phyloP scores from a whole-genome alignment of 164 flowering plant species.

The Annona cherimola region DNA sequence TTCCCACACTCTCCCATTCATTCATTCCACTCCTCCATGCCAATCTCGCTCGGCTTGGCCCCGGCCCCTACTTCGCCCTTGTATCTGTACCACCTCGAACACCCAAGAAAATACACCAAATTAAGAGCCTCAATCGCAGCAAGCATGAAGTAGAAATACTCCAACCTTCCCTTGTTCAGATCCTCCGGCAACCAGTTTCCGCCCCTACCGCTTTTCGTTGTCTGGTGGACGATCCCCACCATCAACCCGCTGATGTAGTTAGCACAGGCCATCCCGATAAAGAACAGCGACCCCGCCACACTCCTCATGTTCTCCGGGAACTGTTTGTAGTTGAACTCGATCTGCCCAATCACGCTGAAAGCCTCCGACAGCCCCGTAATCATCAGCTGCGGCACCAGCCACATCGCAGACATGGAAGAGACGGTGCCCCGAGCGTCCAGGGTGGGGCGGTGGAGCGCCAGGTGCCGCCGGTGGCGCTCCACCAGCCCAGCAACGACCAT shows the following conservation, averaged over 20 bases:
- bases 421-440: conserved; percentile 30
- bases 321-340: conserved; percentile 64
- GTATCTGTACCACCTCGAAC: conserved; percentile 42
- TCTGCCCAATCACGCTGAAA: conserved; percentile 34
- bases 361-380: conserved; percentile 52
- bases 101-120: conserved; percentile 33
- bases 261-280: conserved; percentile 32
- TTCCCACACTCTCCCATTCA: too few species aligned
- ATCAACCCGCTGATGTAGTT: conserved; percentile 45
- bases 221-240: conserved; percentile 21
- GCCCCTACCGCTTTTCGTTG: conserved; percentile 1
- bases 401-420: conserved; percentile 45
- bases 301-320: conserved; percentile 75
- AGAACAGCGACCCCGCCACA: conserved; percentile 42
- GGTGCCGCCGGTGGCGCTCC: conserved; percentile 32
- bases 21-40: background rate
- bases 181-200: conserved; percentile 49
- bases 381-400: conserved; percentile 49
- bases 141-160: conserved; percentile 37
- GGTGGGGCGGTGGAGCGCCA: conserved; percentile 27
- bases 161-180: conserved; percentile 47
- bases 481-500: conserved; percentile 38
- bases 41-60: background rate
- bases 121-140: conserved; percentile 30
- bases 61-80: conserved; percentile 25